Conservation (phyloP, 1,284 basidiomycete genomes). For the Ustilago cynodontis region DNA sequence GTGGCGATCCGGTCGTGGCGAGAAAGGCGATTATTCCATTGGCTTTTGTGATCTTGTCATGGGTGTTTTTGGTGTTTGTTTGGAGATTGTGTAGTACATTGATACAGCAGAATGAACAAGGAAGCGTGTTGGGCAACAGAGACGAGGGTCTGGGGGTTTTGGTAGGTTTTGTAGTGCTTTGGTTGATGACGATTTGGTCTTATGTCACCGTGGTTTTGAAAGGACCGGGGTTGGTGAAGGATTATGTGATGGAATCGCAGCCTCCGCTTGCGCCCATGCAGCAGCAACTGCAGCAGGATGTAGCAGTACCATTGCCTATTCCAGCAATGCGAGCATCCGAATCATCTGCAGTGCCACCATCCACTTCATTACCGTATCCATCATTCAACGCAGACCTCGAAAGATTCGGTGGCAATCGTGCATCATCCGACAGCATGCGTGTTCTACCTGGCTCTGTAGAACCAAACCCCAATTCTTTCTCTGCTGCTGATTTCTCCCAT, state of each 20-base stretch:
- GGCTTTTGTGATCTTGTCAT: conserved; percentile 56
- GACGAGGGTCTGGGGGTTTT: conserved; percentile 56
- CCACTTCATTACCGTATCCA: conserved; percentile 26
- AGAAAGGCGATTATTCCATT: conserved; percentile 55
- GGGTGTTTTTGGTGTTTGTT: conserved; percentile 61
- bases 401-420: conserved; percentile 31
- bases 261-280: conserved; percentile 9
- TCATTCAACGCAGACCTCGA: conserved; percentile 40
- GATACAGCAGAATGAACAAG: conserved; percentile 44
- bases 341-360: not conserved
- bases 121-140: conserved; percentile 35
- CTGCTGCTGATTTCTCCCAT: conserved; percentile 15
- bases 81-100: conserved; percentile 56
- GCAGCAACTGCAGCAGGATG: not conserved
- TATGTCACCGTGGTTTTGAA: conserved; percentile 57
- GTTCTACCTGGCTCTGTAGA: conserved; percentile 48
- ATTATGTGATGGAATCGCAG: conserved; percentile 46
- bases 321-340: conserved; percentile 2
- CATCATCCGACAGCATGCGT: conserved; percentile 48
- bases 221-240: conserved; percentile 60
- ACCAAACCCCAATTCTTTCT: conserved; percentile 14
- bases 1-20: conserved; percentile 40
- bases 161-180: conserved; percentile 56
- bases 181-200: conserved; percentile 63
- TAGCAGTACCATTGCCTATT: conserved; percentile 17